Percentiles rank a stretch among this genome's conserved stretches.
Conservation (phyloP, 805 yeast genomes). For the Blastobotrys muscicola region DNA sequence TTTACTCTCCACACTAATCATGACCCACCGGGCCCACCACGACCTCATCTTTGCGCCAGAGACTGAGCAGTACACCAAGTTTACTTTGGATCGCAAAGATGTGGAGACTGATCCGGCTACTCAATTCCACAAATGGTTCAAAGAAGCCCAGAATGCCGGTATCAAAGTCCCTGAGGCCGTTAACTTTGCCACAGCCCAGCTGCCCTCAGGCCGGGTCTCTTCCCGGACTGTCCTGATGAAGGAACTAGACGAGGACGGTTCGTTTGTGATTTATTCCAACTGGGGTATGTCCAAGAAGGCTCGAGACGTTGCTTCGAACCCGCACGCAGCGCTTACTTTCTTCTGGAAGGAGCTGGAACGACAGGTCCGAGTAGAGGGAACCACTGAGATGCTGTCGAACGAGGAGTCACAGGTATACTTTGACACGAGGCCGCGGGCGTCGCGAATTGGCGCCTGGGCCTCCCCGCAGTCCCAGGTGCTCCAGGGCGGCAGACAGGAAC, state of each 20-base stretch:
- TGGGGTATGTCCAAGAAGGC: conserved; percentile 85
- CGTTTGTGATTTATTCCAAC: conserved; percentile 77
- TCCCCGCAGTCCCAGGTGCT: conserved; percentile 67
- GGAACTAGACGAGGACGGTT: conserved; percentile 75
- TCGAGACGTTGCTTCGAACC: conserved; percentile 58
- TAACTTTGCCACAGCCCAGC: conserved; percentile 79
- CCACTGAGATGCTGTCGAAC: conserved; percentile 58
- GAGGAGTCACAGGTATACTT: conserved; percentile 73
- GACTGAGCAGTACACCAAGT: conserved; percentile 78
- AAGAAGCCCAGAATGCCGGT: conserved; percentile 50
- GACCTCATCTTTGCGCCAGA: conserved; percentile 53
- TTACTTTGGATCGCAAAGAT: conserved; percentile 44
- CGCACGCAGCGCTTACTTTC: conserved; percentile 73
- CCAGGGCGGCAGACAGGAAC: conserved; percentile 48
- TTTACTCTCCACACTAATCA: no score
- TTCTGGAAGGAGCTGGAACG: conserved; percentile 90
- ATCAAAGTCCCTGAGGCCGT: conserved; percentile 72
- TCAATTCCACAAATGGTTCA: conserved; percentile 81
- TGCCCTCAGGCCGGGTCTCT: conserved; percentile 87
- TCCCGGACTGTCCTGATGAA: conserved; percentile 79
- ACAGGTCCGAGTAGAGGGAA: conserved; percentile 89
- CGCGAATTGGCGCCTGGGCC: conserved; percentile 95
- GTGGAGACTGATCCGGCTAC: conserved; percentile 52
- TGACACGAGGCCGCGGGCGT: conserved; percentile 83
- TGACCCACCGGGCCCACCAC: not conserved